Conservation (phyloP, 257 asterid genomes). For the Salvia rosmarinus region DNA sequence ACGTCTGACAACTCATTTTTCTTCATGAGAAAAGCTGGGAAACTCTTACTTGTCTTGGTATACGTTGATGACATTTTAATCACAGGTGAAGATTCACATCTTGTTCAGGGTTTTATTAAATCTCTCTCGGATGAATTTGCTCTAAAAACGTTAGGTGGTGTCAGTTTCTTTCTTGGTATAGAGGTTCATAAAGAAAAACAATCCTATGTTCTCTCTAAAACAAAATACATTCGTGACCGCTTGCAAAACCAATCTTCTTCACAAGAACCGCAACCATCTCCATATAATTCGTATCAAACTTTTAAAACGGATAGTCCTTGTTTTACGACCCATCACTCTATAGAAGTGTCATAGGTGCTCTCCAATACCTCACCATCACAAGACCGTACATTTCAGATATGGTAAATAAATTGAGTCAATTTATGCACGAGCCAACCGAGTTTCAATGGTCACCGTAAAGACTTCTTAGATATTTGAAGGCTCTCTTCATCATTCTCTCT, state of each 20-base stretch:
- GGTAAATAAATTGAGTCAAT: neutral
- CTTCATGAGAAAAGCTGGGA: neutral
- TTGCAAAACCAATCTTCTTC: neutral
- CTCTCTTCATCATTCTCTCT: fast-evolving
- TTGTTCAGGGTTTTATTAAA: too few species aligned
- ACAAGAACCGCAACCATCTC: too few species aligned
- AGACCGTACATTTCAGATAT: neutral
- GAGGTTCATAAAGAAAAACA: neutral
- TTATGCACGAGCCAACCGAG: neutral
- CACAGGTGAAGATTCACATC: neutral
- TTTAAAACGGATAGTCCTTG: fast-evolving
- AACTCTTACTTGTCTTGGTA: too few species aligned
- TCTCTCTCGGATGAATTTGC: neutral
- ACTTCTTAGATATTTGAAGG: neutral
- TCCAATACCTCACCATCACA: too few species aligned
- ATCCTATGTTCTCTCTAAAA: too few species aligned
- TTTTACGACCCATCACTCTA: neutral
- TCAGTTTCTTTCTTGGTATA: neutral
- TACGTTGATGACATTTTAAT: neutral
- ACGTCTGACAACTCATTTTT: neutral
- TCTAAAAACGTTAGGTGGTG: neutral
- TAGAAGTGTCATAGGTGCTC: too few species aligned
- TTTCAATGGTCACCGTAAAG: neutral
- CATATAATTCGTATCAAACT: too few species aligned
- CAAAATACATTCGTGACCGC: too few species aligned